These are phyloP conservation scores for Tetrahymena thermophila DNA, from an alignment of 73 alveolate species.

Conservation along the genomic window DNA sequence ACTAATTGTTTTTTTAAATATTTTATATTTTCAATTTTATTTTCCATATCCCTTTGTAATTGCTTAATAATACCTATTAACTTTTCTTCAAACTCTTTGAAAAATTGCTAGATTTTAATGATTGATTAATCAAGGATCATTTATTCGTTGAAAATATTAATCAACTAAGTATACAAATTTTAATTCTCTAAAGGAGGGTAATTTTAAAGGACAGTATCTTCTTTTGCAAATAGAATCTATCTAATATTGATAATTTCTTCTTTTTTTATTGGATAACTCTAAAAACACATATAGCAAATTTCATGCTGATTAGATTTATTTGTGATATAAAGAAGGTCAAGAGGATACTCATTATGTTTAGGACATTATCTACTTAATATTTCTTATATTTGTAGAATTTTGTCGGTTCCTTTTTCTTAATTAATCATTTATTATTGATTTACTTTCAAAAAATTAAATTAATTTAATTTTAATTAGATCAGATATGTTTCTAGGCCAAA, in stretches of 20 bases:
- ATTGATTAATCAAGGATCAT: not conserved
- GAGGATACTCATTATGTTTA: not conserved
- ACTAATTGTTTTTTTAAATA: not conserved
- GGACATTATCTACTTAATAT: not conserved
- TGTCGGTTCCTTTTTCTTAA: not conserved
- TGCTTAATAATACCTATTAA: not conserved
- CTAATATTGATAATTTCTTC: not conserved
- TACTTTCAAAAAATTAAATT: too few relatives aligned
- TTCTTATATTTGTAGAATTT: too few relatives aligned
- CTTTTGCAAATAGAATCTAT: not conserved
- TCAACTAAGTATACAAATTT: not conserved
- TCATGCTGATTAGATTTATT: not conserved
- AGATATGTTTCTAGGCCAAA: too few relatives aligned
- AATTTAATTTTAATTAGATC: too few relatives aligned
- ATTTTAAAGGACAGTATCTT: not conserved
- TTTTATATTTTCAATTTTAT: not conserved
- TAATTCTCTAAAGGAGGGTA: not conserved
- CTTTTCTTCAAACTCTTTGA: not conserved
- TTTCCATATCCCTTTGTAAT: not conserved
- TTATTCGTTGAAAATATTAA: not conserved
- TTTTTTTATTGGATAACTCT: not conserved
- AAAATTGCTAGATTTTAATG: not conserved
- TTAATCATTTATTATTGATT: not conserved
- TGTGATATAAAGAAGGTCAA: not conserved
- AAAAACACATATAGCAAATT: not conserved